Base-by-base conservation (phyloP, 805 yeast genomes). In the Lachancea sp. region DNA sequence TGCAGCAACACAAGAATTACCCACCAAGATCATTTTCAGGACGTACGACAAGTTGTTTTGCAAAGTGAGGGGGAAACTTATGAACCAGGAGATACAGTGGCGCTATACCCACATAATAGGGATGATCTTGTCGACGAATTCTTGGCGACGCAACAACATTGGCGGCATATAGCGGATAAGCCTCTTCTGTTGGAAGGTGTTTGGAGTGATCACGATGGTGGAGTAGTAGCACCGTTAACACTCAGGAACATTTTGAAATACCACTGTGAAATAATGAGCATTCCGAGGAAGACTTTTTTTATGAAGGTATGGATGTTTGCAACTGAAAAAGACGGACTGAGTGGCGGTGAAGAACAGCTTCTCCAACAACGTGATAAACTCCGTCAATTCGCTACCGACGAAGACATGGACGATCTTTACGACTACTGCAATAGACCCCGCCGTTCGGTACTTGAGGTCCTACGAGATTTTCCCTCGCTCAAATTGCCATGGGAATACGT, bases 391-490 rank as follows among this genome's bases (percentile, higher is more conserved):
- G 75, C 83, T 8, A 65, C 73, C 8, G 69, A 79, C 36, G 81
- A 81, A 32, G 87, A 84, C 37, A 74, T 82, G 38, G 88, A 90
- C 56, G 96, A 85, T 40, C 62, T 89, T 33, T 90, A 78, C 58
- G 80, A 90, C 59, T 92, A 92, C 60, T 94, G 94, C n/a, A 84
- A 87, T 56, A 68, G 97, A 44, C 97, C 97, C 4, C 71, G 96
- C 47, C 63, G 99, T 49, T 87, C 95, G 36, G 73, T 89, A 3
- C 56, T 88, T 17, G 99, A 92, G 58, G 83, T 84, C 0, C 58
- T 92, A 5, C 71, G 77, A 38, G 99, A 92, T 57, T 92, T 92
- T 56, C 78, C 75, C 46, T 74, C 86, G 4, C 68, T 92, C 30
- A 70, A 63, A 36, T 77, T 92, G 21, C 97, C 98, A 1, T 56